phyloP scores from a whole-genome alignment of 2,329 filamentous ascomycete genomes.

The Nemania serpens region DNA sequence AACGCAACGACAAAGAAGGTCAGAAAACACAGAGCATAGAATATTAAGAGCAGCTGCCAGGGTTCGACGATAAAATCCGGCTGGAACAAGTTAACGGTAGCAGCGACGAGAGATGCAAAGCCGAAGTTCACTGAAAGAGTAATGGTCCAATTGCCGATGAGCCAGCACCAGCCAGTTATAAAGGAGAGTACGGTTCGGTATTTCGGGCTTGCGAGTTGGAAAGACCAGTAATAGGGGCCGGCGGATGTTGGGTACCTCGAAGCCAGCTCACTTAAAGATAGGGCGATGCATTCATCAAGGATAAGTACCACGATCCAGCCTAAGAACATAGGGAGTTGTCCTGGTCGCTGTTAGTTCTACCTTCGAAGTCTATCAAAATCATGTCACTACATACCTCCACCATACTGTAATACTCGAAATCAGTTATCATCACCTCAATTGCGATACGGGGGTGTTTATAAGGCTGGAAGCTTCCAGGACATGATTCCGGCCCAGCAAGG shows the following conservation, averaged over 20 bases:
- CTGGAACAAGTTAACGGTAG: constrained; percentile 57
- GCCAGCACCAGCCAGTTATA: constrained; percentile 58
- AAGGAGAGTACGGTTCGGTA: constrained; percentile 54
- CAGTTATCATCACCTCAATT: background rate
- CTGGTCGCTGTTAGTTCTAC: constrained; percentile 34
- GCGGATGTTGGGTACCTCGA: constrained; percentile 57
- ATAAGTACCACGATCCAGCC: constrained; percentile 60
- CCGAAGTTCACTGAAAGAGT: constrained; percentile 60
- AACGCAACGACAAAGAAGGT: constrained; percentile 61
- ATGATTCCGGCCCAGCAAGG: background rate
- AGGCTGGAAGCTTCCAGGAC: background rate
- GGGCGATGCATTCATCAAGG: constrained; percentile 56
- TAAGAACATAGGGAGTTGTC: constrained; percentile 60
- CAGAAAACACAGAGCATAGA: constrained; percentile 62
- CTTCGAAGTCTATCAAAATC: background rate
- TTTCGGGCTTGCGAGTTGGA: constrained; percentile 50
- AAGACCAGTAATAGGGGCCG: constrained; percentile 59
- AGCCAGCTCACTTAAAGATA: constrained; percentile 56
- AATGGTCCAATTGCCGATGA: constrained; percentile 58
- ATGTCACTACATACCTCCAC: constrained; percentile 40
- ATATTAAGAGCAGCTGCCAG: constrained; percentile 66
- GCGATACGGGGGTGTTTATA: no score
- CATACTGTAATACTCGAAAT: constrained; percentile 31
- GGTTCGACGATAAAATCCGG: constrained; percentile 54
- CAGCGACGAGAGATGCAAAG: constrained; percentile 58